Evolutionary conservation across 805 yeast species (phyloP).

Genomic region (Tetrapisispora phaffii): DNA sequence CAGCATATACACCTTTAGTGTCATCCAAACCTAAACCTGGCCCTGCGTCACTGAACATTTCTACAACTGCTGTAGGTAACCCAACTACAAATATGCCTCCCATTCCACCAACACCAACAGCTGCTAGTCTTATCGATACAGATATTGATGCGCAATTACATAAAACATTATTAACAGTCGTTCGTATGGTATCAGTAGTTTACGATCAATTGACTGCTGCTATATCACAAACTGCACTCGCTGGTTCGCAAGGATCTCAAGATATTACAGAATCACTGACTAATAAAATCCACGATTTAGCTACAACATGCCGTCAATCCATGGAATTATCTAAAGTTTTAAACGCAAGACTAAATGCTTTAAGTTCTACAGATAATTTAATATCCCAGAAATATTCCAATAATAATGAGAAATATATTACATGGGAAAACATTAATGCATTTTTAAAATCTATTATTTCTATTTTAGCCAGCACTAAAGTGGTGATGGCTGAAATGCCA

Average conservation of each 20-base stretch:
- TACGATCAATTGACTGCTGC: slow-evolving; percentile 64
- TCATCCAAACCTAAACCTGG: background rate
- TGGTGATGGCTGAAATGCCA: slow-evolving; percentile 73
- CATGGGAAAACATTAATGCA: slow-evolving; percentile 79
- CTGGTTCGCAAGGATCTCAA: slow-evolving; percentile 34
- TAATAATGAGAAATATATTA: slow-evolving; percentile 44
- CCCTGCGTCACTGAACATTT: background rate
- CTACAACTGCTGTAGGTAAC: background rate
- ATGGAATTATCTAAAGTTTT: slow-evolving; percentile 72
- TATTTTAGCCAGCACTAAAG: slow-evolving; percentile 74
- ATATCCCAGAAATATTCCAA: slow-evolving; percentile 32
- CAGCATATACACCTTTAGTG: background rate
- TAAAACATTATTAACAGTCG: slow-evolving; percentile 52
- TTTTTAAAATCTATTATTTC: slow-evolving; percentile 76
- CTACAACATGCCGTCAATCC: slow-evolving; percentile 66
- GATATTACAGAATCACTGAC: slow-evolving; percentile 33
- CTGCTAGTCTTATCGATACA: background rate
- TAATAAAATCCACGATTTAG: slow-evolving; percentile 62
- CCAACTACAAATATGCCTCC: slow-evolving; percentile 1
- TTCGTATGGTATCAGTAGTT: slow-evolving; percentile 64
- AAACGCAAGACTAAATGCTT: slow-evolving; percentile 43
- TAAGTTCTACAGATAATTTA: slow-evolving; percentile 24
- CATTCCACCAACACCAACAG: slow-evolving; percentile 4
- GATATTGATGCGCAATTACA: slow-evolving; percentile 56
- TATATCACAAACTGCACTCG: slow-evolving; percentile 53